Evolutionary conservation across 192 early-diverging fungal species (phyloP), one percentile per base, ranked within the genome.

Genomic region (Coemansia sp.): DNA sequence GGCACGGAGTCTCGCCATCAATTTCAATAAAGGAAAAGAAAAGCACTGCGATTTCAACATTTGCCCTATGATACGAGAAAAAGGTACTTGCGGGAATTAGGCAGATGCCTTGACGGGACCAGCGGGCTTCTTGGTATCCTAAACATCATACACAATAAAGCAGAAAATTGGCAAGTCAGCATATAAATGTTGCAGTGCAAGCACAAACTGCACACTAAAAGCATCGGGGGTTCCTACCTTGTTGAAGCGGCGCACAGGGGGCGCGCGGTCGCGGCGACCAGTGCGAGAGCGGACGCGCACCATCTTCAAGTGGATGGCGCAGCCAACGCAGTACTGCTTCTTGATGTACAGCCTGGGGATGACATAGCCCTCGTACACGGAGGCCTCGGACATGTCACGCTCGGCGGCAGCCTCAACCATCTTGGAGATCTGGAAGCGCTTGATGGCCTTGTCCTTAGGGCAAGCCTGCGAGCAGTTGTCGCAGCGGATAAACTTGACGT

Each of bases 371-470:
- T 90, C 87, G 83, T 91, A 99, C 81, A 98, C 93, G 56, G 94
- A 96, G 41, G 95, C 95, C 78, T 95, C 97, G 62, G 84, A 80
- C 67, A 99, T 88, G 83, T 99, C 97, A 83, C 95, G 90, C 80
- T 93, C 83, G 58, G 95, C 97, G 58, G 97, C 97, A 68, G 86
- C 84, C 85, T 99, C 97, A 57, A 99, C 89, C 95, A 99, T 99
- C 86, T 93, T 95, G 76, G 95, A 90, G 87, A 99, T 89, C 67
- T 90, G 86, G 87, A 96, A 94, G 50, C 97, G 86, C 92, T 99
- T 99, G 87, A 99, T 95, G 72, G 97, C 93, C 92, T 99, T 99
- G 86, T 99, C 97, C 93, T 95, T 95, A 69, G 95, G 93, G 58
- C 91, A 90, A 76, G 92, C 95, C 82, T 95, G 92, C 67, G 88